phyloP scores from a whole-genome alignment of 208 protist species.

The Angomonas ambiguus region DNA sequence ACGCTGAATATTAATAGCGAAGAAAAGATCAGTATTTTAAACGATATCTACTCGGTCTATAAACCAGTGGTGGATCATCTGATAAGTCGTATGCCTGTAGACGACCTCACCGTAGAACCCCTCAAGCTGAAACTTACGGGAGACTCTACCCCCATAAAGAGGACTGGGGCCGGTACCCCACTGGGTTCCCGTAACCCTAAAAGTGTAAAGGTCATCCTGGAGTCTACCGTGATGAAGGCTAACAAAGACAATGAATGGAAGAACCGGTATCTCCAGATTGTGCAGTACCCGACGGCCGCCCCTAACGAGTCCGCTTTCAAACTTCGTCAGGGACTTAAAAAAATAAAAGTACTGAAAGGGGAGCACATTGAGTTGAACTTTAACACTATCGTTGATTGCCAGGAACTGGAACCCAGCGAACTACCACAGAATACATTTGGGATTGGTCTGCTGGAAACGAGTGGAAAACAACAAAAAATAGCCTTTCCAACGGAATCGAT shows the following conservation, averaged over 20 bases:
- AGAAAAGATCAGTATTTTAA: neutral
- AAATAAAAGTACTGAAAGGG: neutral
- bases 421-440: neutral
- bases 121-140: too few species aligned
- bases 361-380: neutral
- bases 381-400: neutral
- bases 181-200: neutral
- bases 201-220: constrained; percentile 15
- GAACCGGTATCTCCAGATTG: constrained; percentile 17
- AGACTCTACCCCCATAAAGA: neutral
- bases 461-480: neutral
- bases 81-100: neutral
- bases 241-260: constrained; percentile 20
- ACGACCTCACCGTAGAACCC: neutral
- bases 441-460: neutral
- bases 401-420: neutral
- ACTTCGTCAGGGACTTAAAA: neutral
- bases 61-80: neutral
- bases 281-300: neutral
- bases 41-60: neutral
- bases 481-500: neutral
- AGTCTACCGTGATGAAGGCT: constrained; percentile 13
- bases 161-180: neutral
- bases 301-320: neutral
- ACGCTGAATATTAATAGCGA: neutral